Percentiles rank a stretch among this genome's conserved stretches.
Evolutionary conservation across 192 early-diverging fungal species (phyloP).

Genomic region (Entomortierella beljakovae): DNA sequence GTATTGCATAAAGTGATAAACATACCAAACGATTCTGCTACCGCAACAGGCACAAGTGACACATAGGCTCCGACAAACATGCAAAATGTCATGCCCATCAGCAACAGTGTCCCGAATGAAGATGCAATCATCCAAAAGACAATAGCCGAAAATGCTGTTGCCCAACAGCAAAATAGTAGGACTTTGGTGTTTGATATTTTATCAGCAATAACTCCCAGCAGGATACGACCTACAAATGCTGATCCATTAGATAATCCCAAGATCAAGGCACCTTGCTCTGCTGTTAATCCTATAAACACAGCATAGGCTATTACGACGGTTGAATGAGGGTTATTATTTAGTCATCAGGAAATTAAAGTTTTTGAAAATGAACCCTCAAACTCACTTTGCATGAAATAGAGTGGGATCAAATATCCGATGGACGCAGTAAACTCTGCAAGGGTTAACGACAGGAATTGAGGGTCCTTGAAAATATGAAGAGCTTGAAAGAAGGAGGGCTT

Average conservation of each 20-base stretch:
- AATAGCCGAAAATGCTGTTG: constrained; percentile 47
- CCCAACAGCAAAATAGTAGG: constrained; percentile 39
- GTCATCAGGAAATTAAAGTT: not conserved
- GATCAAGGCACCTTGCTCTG: constrained; percentile 40
- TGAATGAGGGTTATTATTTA: not conserved
- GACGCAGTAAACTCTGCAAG: constrained; percentile 36
- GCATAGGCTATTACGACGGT: constrained; percentile 23
- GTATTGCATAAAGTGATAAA: not conserved
- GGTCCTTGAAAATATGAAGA: constrained; percentile 39
- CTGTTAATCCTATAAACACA: constrained; percentile 33
- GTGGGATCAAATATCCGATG: constrained; percentile 36
- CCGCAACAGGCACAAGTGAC: constrained; percentile 53
- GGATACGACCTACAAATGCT: constrained; percentile 38
- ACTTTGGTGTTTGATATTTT: constrained; percentile 53
- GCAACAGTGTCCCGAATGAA: constrained; percentile 48
- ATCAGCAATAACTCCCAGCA: constrained; percentile 52
- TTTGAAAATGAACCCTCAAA: not conserved
- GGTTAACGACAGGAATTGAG: constrained; percentile 34
- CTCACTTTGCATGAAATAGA: constrained; percentile 51
- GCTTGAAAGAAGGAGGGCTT: constrained; percentile 27
- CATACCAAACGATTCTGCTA: constrained; percentile 57
- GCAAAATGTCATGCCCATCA: constrained; percentile 60
- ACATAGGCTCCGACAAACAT: constrained; percentile 60
- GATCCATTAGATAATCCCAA: constrained; percentile 40
- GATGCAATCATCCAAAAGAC: constrained; percentile 64